Evolutionary conservation across 768 basidiomycete genomes (phyloP).

Genomic region (Pleurotus pulmonarius): DNA sequence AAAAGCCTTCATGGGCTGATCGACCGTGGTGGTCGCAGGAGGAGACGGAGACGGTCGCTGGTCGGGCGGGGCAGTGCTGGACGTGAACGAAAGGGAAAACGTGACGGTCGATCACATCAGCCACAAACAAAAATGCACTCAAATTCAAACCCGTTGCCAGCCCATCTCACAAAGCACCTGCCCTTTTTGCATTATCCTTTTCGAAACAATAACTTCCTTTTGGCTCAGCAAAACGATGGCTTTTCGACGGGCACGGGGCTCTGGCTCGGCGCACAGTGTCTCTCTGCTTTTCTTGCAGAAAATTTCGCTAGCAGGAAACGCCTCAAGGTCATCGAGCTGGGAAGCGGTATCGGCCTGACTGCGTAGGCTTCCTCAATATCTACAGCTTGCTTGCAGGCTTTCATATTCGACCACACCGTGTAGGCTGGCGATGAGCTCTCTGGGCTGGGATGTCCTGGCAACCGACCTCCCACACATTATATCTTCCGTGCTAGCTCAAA

Average conservation of each 20-base stretch:
- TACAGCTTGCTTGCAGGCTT: slow-evolving; percentile 1
- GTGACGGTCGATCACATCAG: slow-evolving; percentile 19
- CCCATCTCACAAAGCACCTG: slow-evolving; percentile 64
- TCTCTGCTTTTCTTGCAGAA: slow-evolving; percentile 56
- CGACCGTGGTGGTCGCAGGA: slow-evolving; percentile 9
- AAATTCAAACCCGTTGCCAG: slow-evolving; percentile 34
- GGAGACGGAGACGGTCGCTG: not conserved
- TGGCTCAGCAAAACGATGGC: slow-evolving; percentile 60
- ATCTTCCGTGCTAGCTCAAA: slow-evolving; percentile 54
- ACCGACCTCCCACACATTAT: slow-evolving; percentile 72
- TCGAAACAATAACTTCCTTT: slow-evolving; percentile 31
- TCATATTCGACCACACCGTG: not conserved
- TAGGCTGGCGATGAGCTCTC: slow-evolving; percentile 61
- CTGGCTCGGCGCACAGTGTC: slow-evolving; percentile 80
- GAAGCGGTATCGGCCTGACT: slow-evolving; percentile 78
- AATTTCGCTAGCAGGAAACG: slow-evolving; percentile 27
- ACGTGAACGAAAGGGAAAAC: slow-evolving; percentile 5
- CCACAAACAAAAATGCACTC: slow-evolving; percentile 20
- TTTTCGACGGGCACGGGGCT: slow-evolving; percentile 75
- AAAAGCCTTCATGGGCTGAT: slow-evolving; percentile 72
- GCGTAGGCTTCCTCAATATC: slow-evolving; percentile 43
- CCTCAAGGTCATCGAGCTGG: slow-evolving; percentile 65
- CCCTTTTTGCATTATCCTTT: slow-evolving; percentile 44
- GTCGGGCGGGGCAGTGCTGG: slow-evolving; percentile 6
- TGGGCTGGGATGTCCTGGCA: slow-evolving; percentile 73